phyloP scores from a whole-genome alignment of 306 rosid species.

The Mimosa bimucronata region DNA sequence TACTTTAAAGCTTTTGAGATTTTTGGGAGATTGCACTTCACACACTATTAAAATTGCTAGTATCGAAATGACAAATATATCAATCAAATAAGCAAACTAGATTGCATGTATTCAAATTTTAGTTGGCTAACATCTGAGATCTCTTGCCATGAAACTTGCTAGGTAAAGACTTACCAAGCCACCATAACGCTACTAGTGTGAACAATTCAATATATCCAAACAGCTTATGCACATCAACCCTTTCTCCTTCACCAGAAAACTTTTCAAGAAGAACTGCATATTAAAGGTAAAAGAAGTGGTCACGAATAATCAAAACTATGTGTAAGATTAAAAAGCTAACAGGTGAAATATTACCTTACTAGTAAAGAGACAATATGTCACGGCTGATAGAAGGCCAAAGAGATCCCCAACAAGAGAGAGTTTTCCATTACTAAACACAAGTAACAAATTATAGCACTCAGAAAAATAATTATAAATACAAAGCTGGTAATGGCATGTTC shows the following conservation, averaged over 20 bases:
- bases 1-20: too few species aligned
- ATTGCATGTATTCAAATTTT: constrained; percentile 24
- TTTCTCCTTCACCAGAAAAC: constrained; percentile 87
- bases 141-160: constrained; percentile 52
- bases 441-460: constrained; percentile 53
- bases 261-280: constrained; percentile 83
- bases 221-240: constrained; percentile 89
- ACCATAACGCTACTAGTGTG: constrained; percentile 85
- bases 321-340: constrained; percentile 5
- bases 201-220: constrained; percentile 97
- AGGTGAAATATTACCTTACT: constrained; percentile 50
- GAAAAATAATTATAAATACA: constrained; percentile 44
- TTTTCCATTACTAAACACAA: constrained; percentile 74
- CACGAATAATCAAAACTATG: constrained; percentile 27
- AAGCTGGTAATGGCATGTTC: constrained; percentile 37
- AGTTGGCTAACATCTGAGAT: constrained; percentile 1
- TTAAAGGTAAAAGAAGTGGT: constrained; percentile 22
- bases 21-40: too few species aligned
- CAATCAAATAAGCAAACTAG: constrained; percentile 12
- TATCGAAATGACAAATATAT: constrained; percentile 5
- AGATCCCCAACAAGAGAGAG: constrained; percentile 85
- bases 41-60: not conserved
- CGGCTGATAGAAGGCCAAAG: constrained; percentile 91
- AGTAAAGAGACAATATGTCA: constrained; percentile 88
- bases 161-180: constrained; percentile 72